These are phyloP conservation scores for Huntiella abstrusa DNA, from an alignment of 2,329 filamentous ascomycete genomes.

Conservation along the genomic window DNA sequence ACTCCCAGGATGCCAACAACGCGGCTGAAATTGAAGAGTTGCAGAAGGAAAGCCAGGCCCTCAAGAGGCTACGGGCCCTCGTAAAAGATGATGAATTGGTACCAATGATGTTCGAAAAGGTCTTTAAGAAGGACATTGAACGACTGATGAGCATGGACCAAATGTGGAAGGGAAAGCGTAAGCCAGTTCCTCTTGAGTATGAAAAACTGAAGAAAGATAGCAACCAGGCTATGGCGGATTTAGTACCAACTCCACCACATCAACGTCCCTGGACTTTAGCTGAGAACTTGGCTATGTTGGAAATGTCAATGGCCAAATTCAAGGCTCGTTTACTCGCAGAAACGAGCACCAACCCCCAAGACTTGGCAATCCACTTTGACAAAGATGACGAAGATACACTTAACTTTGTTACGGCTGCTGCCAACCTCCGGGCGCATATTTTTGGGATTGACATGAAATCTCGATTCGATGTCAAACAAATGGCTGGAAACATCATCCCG, in stretches of 20 bases:
- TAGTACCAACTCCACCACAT: too few species aligned
- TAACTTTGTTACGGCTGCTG: constrained; percentile 80
- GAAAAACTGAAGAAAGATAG: constrained; percentile 39
- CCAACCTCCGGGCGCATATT: constrained; percentile 74
- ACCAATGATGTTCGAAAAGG: constrained; percentile 74
- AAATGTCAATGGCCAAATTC: constrained; percentile 55
- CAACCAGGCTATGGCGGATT: constrained; percentile 37
- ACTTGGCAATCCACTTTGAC: constrained; percentile 66
- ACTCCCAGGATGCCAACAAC: constrained; percentile 65
- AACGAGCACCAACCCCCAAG: constrained; percentile 33
- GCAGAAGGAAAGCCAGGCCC: constrained; percentile 60
- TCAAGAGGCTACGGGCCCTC: constrained; percentile 65
- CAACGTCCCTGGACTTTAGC: constrained; percentile 48
- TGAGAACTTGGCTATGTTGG: constrained; percentile 75
- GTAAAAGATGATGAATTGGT: constrained; percentile 65
- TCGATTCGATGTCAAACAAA: constrained; percentile 94
- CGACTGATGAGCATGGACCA: constrained; percentile 74
- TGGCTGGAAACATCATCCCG: constrained; percentile 98
- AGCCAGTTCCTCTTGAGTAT: constrained; percentile 57
- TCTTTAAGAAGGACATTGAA: constrained; percentile 70
- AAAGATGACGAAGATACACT: constrained; percentile 93
- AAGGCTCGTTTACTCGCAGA: constrained; percentile 47
- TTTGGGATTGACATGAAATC: constrained; percentile 80
- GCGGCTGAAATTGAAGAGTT: constrained; percentile 75
- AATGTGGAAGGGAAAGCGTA: constrained; percentile 78